phyloP scores from a whole-genome alignment of 208 protist genomes.

The Tritrichomonas musculus region DNA sequence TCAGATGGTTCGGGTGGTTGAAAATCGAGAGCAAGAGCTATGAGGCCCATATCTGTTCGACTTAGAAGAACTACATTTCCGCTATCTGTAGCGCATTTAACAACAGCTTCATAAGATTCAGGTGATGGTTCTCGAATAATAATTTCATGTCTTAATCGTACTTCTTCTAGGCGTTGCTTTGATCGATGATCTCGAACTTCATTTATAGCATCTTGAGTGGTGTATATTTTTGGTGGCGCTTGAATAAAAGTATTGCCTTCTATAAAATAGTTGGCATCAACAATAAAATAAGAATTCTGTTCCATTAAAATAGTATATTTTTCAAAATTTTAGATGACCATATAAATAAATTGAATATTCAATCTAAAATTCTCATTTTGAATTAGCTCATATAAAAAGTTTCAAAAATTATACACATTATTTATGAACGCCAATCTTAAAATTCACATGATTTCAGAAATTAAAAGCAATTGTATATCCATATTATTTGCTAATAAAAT shows the following conservation, averaged over 20 bases:
- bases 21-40: neutral
- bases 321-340: too few relatives aligned
- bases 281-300: neutral
- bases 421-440: too few relatives aligned
- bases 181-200: neutral
- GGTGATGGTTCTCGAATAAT: neutral
- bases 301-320: too few relatives aligned
- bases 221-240: neutral
- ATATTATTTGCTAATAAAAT: too few relatives aligned
- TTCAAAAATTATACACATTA: too few relatives aligned
- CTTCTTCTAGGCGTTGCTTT: neutral
- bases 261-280: constrained; percentile 30
- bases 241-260: neutral
- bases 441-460: too few relatives aligned
- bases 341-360: too few relatives aligned
- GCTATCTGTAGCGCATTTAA: neutral
- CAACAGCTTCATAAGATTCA: neutral
- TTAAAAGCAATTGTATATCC: too few relatives aligned
- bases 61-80: neutral
- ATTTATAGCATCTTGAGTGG: neutral
- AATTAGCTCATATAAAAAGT: too few relatives aligned
- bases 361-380: too few relatives aligned
- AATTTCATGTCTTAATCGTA: neutral
- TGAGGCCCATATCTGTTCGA: neutral
- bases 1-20: neutral